A percentile compares a stretch with the other conserved stretches of the same genome.
phyloP scores from a whole-genome alignment of 495 filamentous ascomycete species.

The Annulohypoxylon moriforme region DNA sequence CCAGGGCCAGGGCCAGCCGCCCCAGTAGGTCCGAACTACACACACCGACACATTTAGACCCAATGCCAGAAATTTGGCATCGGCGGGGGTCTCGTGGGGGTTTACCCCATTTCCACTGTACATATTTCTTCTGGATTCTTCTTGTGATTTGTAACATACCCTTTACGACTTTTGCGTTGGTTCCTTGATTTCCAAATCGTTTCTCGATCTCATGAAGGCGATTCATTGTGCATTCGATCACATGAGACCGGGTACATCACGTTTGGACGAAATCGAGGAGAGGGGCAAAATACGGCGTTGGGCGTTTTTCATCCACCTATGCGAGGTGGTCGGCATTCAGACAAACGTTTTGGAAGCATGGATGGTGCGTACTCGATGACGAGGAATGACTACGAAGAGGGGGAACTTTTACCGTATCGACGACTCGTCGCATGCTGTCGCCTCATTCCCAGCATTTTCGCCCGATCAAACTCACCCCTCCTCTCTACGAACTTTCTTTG shows the following conservation, averaged over 20 bases:
- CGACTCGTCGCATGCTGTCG: not conserved
- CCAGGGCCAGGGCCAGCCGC: constrained; percentile 51
- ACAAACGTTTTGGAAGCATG: constrained; percentile 28
- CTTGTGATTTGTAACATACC: constrained; percentile 51
- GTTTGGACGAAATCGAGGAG: constrained; percentile 42
- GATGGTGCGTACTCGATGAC: constrained; percentile 28
- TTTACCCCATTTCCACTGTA: constrained; percentile 45
- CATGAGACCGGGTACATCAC: constrained; percentile 40
- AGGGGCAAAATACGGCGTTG: constrained; percentile 45
- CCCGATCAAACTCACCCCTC: constrained; percentile 10
- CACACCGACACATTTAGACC: constrained; percentile 1
- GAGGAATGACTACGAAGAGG: constrained; percentile 34
- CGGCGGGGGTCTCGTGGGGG: not conserved
- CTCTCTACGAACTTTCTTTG: constrained; percentile 12
- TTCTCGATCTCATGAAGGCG: constrained; percentile 39
- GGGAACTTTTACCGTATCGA: constrained; percentile 6
- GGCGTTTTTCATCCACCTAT: constrained; percentile 39
- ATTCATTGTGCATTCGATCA: constrained; percentile 41
- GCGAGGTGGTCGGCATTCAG: constrained; percentile 37
- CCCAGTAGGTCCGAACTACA: constrained; percentile 44
- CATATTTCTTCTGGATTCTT: constrained; percentile 49
- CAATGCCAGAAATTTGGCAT: constrained; percentile 14
- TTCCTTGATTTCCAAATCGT: constrained; percentile 37
- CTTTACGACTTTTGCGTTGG: constrained; percentile 42
- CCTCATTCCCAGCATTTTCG: constrained; percentile 15